phyloP scores from a whole-genome alignment of 345 rosid genomes.

The Pistacia atlantica region DNA sequence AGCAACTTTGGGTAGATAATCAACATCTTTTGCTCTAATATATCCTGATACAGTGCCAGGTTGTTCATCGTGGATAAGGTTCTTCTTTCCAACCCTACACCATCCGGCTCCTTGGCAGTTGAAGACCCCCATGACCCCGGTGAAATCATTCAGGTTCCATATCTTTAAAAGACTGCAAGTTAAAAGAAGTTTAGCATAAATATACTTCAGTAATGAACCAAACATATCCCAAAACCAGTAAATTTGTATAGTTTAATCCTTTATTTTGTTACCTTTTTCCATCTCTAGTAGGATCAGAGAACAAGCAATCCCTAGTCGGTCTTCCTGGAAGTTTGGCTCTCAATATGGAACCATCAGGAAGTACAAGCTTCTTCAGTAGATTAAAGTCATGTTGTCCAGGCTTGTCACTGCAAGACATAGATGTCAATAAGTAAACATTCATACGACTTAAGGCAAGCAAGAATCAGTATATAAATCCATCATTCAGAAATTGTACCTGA shows the following conservation, averaged over 20 bases:
- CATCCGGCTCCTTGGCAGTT: conserved; percentile 79
- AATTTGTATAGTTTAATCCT: neutral
- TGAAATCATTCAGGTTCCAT: conserved; percentile 64
- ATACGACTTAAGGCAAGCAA: neutral
- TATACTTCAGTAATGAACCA: neutral
- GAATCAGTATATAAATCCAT: neutral
- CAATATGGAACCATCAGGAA: conserved; percentile 67
- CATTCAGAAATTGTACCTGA: conserved; percentile 38
- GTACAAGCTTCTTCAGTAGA: conserved; percentile 64
- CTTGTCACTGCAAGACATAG: conserved; percentile 48
- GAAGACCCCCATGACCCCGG: conserved; percentile 61
- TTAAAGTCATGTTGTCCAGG: conserved; percentile 71
- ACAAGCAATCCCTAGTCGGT: conserved; percentile 68
- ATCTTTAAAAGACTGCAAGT: conserved; percentile 58
- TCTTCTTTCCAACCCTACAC: conserved; percentile 59
- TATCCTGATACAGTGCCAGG: conserved; percentile 54
- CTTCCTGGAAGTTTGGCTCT: conserved; percentile 75
- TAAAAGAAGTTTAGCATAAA: conserved; percentile 1
- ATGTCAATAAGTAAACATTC: neutral
- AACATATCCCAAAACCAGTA: neutral
- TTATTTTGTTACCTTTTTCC: conserved; percentile 49
- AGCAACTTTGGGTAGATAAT: conserved; percentile 56
- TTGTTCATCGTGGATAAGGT: conserved; percentile 60
- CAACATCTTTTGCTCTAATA: conserved; percentile 56
- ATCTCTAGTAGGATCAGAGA: conserved; percentile 63